Evolutionary conservation across 768 basidiomycete species (phyloP).

Genomic region (Neoboletus magnificus): DNA sequence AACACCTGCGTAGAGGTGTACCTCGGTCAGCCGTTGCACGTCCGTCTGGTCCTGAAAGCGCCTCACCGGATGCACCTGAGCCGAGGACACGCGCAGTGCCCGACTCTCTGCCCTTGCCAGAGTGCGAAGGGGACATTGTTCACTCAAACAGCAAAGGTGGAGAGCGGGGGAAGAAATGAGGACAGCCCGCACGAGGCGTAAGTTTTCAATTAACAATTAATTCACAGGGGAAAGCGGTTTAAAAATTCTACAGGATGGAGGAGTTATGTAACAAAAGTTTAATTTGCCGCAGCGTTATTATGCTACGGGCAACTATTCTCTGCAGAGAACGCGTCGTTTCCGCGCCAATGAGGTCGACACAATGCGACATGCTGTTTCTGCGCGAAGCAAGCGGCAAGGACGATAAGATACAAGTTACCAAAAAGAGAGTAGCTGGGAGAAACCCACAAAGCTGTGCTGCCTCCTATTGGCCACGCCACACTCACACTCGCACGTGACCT

Average conservation of each 20-base stretch:
- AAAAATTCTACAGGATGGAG: conserved; percentile 12
- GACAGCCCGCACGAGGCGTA: neutral
- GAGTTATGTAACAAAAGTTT: conserved; percentile 25
- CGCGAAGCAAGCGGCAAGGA: too few species aligned
- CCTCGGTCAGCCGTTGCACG: neutral
- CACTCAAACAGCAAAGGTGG: neutral
- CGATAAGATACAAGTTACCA: too few species aligned
- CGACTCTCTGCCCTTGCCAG: conserved; percentile 68
- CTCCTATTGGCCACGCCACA: too few species aligned
- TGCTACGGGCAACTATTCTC: neutral
- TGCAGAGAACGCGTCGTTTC: neutral
- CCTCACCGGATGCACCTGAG: conserved; percentile 82
- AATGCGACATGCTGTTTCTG: too few species aligned
- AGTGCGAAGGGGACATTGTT: conserved; percentile 47
- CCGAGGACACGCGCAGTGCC: conserved; percentile 87
- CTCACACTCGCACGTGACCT: too few species aligned
- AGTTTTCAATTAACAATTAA: neutral
- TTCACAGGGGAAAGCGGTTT: neutral
- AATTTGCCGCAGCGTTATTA: neutral
- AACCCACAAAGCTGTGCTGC: too few species aligned
- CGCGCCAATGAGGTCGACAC: neutral
- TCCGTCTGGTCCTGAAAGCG: neutral
- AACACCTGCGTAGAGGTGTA: conserved; percentile 52
- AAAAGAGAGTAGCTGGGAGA: too few species aligned
- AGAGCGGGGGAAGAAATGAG: neutral